These are phyloP conservation scores for Candida ascalaphidarum DNA, from an alignment of 805 yeast genomes.

Conservation along the genomic window DNA sequence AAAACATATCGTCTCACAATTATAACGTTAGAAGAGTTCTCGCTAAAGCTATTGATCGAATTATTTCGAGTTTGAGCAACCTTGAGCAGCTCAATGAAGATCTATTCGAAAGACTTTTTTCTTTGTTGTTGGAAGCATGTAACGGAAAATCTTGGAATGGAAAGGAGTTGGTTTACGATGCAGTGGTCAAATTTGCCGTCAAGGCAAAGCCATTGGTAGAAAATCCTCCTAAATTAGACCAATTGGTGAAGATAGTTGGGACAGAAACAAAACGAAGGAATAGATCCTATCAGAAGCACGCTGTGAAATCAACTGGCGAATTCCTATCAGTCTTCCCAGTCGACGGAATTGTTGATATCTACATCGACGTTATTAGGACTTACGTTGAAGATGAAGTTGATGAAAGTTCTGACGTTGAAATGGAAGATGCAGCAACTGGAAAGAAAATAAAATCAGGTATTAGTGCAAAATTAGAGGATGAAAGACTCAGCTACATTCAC, in stretches of 20 bases:
- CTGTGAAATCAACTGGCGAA: constrained; percentile 44
- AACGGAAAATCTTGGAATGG: constrained; percentile 85
- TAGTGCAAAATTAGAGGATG: no score
- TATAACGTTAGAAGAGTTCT: constrained; percentile 62
- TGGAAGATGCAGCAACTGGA: constrained; percentile 10
- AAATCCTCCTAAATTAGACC: constrained; percentile 17
- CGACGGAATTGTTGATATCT: constrained; percentile 28
- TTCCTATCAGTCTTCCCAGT: constrained; percentile 33
- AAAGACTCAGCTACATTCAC: constrained; percentile 25
- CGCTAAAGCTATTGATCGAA: constrained; percentile 50
- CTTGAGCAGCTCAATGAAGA: constrained; percentile 18
- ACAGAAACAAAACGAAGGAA: constrained; percentile 64
- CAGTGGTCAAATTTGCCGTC: constrained; percentile 51
- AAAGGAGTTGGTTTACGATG: constrained; percentile 66
- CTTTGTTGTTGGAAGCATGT: constrained; percentile 49
- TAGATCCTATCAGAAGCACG: constrained; percentile 49
- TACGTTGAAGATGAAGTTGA: constrained; percentile 24
- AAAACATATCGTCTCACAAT: constrained; percentile 44
- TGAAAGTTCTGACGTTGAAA: constrained; percentile 28
- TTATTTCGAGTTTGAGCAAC: constrained; percentile 47
- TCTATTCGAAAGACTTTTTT: constrained; percentile 28
- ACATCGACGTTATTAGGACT: constrained; percentile 23
- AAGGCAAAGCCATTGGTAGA: constrained; percentile 31
- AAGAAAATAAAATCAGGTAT: no score
- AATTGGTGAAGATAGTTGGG: constrained; percentile 36